Percentiles rank a stretch among this genome's conserved stretches.
phyloP scores from a whole-genome alignment of 2,329 filamentous ascomycete genomes.

The Ascochyta pisi region DNA sequence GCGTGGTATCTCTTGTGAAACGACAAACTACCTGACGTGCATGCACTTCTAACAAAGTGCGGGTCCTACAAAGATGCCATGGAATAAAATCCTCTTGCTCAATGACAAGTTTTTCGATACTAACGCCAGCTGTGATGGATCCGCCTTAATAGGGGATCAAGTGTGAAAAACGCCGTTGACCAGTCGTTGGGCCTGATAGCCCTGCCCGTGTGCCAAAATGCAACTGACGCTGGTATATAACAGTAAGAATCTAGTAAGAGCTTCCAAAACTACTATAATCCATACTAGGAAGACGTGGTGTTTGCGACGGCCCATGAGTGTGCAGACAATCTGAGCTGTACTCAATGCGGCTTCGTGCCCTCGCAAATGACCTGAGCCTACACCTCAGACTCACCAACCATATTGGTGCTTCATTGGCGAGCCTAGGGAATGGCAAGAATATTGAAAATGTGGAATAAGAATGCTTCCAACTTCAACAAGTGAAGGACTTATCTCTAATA shows the following conservation, averaged over 20 bases:
- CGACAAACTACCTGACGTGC: slow-evolving; percentile 20
- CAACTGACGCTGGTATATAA: slow-evolving; percentile 41
- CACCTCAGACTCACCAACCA: neutral
- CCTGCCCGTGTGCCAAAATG: slow-evolving; percentile 41
- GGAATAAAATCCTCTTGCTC: slow-evolving; percentile 21
- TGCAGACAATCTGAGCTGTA: neutral
- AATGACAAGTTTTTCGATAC: slow-evolving; percentile 20
- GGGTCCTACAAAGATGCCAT: slow-evolving; percentile 31
- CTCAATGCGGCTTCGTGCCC: neutral
- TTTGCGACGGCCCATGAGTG: neutral
- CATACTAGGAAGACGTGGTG: neutral
- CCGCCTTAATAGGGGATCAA: slow-evolving; percentile 28
- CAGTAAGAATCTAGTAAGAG: slow-evolving; percentile 25
- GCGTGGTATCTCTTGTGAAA: slow-evolving; percentile 33
- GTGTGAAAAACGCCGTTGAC: slow-evolving; percentile 39
- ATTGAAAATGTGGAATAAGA: slow-evolving; percentile 11
- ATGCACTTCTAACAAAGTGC: slow-evolving; percentile 43
- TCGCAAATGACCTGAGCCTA: neutral
- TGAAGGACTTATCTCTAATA: slow-evolving; percentile 34
- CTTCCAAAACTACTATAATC: neutral
- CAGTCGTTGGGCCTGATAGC: slow-evolving; percentile 36
- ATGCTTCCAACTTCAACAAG: slow-evolving; percentile 23
- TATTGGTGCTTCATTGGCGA: neutral
- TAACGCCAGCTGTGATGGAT: slow-evolving; percentile 32
- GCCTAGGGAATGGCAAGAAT: slow-evolving; percentile 1